Evolutionary conservation across 1,139 yeast species (phyloP), one percentile per base, ranked within the genome.

Genomic region (Debaryomycetaceae sp.): DNA sequence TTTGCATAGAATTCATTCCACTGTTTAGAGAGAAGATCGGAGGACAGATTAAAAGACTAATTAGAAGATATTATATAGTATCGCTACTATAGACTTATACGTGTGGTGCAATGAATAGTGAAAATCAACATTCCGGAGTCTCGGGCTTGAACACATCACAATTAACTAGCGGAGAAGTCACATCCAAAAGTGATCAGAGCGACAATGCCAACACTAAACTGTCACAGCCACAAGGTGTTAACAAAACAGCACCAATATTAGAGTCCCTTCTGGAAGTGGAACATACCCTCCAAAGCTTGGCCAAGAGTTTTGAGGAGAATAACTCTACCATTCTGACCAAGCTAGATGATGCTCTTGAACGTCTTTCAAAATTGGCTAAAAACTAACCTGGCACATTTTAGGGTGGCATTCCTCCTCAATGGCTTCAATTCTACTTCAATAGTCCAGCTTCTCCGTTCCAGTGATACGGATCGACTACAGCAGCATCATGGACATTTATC

Each of bases 81-180:
- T 17, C 20, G 20, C 20, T 17, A 17, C 20, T 17, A 17, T 17
- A 17, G 20, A 17, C 20, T 17, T 4, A 17, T 17, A 17, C 2
- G 20, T 17, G 8, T 34, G 22, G 13, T 13, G 36, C 2, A 34
- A 34, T 17, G 22, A 34, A n/a, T 34, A 34, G 9, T 17, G 17
- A 9, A 8, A 34, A 3, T n/a, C 17, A 13, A 20, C 30, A 38
- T 8, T 36, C 43, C 11, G 39, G 37, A n/a, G 45, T 47, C 11
- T 37, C 39, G 4, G 60, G 55, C 2, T 52, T 58, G 37, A 51
- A 54, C 3, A 59, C 62, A 4, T 58, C 63, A 1, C 53, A 55
- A 38, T 44, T 54, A 17, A 49, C 49, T 14, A 46, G 48, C 24
- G 56, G 55, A 6, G 51, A 52, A 38, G 39, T 45, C n/a, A 45